phyloP scores from a whole-genome alignment of 1,139 yeast genomes.

The Candida sojae region DNA sequence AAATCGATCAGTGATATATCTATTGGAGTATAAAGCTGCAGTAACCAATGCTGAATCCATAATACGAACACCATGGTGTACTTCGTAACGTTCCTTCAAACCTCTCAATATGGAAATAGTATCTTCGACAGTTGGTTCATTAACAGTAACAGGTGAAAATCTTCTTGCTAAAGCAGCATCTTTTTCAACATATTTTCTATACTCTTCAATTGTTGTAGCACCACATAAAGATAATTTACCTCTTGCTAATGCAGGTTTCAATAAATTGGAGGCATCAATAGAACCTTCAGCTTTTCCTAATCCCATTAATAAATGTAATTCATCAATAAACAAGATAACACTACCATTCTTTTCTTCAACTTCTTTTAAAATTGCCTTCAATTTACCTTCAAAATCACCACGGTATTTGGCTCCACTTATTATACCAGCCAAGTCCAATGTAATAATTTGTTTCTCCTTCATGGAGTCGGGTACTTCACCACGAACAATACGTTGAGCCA shows the following conservation, averaged over 20 bases:
- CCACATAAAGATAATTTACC: slow-evolving; percentile 95
- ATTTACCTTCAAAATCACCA: slow-evolving; percentile 93
- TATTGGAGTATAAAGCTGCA: slow-evolving; percentile 86
- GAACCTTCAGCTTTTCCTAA: slow-evolving; percentile 95
- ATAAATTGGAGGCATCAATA: slow-evolving; percentile 89
- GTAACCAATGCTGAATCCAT: slow-evolving; percentile 92
- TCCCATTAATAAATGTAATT: slow-evolving; percentile 86
- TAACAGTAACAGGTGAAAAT: slow-evolving; percentile 83
- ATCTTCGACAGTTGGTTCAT: slow-evolving; percentile 92
- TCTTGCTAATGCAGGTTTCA: slow-evolving; percentile 93
- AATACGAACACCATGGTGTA: slow-evolving; percentile 97
- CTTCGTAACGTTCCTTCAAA: slow-evolving; percentile 89
- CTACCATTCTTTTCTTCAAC: slow-evolving; percentile 80
- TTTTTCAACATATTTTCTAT: slow-evolving; percentile 82
- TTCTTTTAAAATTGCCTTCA: slow-evolving; percentile 82
- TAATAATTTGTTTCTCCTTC: slow-evolving; percentile 78
- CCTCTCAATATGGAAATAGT: slow-evolving; percentile 92
- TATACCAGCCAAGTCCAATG: slow-evolving; percentile 84
- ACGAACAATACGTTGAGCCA: slow-evolving; percentile 87
- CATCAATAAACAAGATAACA: slow-evolving; percentile 87
- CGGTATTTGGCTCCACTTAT: slow-evolving; percentile 94
- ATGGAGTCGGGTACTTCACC: slow-evolving; percentile 95
- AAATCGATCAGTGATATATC: slow-evolving; percentile 89
- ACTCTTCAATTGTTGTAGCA: slow-evolving; percentile 91
- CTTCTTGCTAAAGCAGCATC: slow-evolving; percentile 92